These are phyloP conservation scores for Colletotrichum tabaci DNA, from an alignment of 2,329 filamentous ascomycete genomes.

Conservation along the genomic window DNA sequence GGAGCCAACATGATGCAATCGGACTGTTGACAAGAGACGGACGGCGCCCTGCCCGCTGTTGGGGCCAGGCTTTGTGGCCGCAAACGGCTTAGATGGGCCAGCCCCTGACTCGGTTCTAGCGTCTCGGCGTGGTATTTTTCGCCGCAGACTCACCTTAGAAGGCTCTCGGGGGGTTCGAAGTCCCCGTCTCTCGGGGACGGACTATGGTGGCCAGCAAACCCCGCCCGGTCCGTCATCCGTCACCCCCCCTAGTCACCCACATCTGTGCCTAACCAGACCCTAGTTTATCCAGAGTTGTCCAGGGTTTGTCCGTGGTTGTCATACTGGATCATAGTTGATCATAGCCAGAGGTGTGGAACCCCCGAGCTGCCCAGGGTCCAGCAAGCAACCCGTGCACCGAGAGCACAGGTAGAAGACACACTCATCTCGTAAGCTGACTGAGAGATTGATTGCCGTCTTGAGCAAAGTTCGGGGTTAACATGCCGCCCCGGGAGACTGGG, in stretches of 20 bases:
- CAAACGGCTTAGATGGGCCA: conserved; percentile 10
- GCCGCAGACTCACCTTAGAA: background rate
- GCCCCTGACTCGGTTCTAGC: background rate
- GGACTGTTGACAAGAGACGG: background rate
- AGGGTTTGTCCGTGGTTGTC: too few relatives aligned
- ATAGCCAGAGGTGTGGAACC: conserved; percentile 2
- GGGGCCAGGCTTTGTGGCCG: background rate
- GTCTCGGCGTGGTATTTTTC: conserved; percentile 16
- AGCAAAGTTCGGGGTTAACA: background rate
- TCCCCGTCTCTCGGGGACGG: conserved; percentile 20
- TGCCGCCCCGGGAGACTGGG: background rate
- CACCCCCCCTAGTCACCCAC: background rate
- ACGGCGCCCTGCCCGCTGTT: conserved; percentile 8
- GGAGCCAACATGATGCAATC: conserved; percentile 31
- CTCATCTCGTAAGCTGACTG: background rate
- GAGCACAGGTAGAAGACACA: background rate
- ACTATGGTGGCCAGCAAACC: conserved; percentile 13
- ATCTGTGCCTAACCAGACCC: too few relatives aligned
- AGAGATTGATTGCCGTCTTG: background rate
- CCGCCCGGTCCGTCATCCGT: conserved; percentile 27
- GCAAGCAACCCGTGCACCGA: conserved; percentile 4
- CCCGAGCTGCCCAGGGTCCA: background rate
- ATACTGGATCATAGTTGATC: too few relatives aligned
- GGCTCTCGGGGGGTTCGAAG: conserved; percentile 25
- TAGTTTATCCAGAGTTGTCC: too few relatives aligned